Evolutionary conservation across 1,284 basidiomycete species (phyloP).

Genomic region (Mrakiaceae sp.): DNA sequence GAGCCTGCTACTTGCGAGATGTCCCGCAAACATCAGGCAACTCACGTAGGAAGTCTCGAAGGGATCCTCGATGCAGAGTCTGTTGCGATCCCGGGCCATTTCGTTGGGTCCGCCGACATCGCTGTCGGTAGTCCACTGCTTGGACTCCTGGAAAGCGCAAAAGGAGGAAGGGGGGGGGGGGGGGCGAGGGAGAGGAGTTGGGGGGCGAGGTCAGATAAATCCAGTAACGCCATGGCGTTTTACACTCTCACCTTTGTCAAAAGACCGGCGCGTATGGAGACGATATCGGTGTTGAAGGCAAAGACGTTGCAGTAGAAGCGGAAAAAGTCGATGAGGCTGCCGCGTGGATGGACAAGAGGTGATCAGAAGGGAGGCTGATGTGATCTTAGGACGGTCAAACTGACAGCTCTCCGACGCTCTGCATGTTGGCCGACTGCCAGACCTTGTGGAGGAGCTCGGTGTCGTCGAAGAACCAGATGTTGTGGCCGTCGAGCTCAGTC

Average conservation of each 20-base stretch:
- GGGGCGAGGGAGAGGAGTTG: too few relatives aligned
- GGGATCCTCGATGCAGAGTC: slow-evolving; percentile 94
- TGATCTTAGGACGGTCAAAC: slow-evolving; percentile 25
- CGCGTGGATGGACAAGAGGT: neutral
- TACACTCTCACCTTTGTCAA: slow-evolving; percentile 60
- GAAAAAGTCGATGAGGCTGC: slow-evolving; percentile 91
- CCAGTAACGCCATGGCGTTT: too few relatives aligned
- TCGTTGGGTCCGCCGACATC: slow-evolving; percentile 48
- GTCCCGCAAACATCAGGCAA: neutral
- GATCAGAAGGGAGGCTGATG: neutral
- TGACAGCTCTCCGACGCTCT: slow-evolving; percentile 84
- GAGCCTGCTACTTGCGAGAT: too few relatives aligned
- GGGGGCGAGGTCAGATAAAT: too few relatives aligned
- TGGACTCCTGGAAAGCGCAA: neutral
- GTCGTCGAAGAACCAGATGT: slow-evolving; percentile 97
- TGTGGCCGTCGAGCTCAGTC: slow-evolving; percentile 70
- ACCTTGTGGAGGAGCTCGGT: slow-evolving; percentile 77
- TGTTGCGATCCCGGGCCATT: slow-evolving; percentile 67
- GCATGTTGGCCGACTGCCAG: slow-evolving; percentile 88
- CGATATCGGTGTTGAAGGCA: slow-evolving; percentile 78
- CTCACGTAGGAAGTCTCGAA: slow-evolving; percentile 72
- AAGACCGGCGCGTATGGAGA: slow-evolving; percentile 79
- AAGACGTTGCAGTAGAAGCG: slow-evolving; percentile 92
- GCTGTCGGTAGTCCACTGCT: slow-evolving; percentile 21
- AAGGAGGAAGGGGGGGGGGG: too few relatives aligned